Evolutionary conservation across 257 asterid genomes (phyloP).

Genomic region (Galeopsis tetrahit): DNA sequence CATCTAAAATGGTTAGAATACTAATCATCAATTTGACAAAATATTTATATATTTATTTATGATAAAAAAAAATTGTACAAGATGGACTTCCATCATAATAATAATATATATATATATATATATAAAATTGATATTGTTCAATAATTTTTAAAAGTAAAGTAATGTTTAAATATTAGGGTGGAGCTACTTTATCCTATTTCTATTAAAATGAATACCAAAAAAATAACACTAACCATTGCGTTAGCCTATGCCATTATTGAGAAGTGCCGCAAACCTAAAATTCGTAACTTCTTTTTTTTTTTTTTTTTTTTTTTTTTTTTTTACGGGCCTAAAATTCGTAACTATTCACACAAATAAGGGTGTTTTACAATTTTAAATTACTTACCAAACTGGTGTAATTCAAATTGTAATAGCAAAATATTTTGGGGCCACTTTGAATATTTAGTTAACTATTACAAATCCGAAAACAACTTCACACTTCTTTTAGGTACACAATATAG

Average conservation of each 20-base stretch:
- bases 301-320: too few relatives aligned
- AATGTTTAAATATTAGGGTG: too few relatives aligned
- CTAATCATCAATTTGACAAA: too few relatives aligned
- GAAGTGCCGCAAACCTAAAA: neutral
- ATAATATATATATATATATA: too few relatives aligned
- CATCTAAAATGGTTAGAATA: too few relatives aligned
- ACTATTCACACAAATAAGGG: neutral
- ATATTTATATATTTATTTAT: too few relatives aligned
- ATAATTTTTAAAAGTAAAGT: too few relatives aligned
- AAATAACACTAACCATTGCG: neutral
- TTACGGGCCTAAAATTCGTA: neutral
- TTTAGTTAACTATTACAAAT: slow-evolving; percentile 8
- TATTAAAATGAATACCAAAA: neutral
- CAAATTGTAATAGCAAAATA: neutral
- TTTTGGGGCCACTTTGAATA: slow-evolving; percentile 16
- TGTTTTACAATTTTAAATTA: neutral
- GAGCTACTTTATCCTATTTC: too few relatives aligned
- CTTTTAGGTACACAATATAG: neutral
- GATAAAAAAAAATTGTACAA: too few relatives aligned
- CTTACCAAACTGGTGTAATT: neutral
- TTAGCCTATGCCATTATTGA: neutral
- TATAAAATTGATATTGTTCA: too few relatives aligned
- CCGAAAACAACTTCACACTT: slow-evolving; percentile 11
- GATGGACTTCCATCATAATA: too few relatives aligned
- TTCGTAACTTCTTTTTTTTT: too few relatives aligned